Base-by-base conservation (phyloP, 1,284 basidiomycete genomes). In the Fomitopsis betulina region DNA sequence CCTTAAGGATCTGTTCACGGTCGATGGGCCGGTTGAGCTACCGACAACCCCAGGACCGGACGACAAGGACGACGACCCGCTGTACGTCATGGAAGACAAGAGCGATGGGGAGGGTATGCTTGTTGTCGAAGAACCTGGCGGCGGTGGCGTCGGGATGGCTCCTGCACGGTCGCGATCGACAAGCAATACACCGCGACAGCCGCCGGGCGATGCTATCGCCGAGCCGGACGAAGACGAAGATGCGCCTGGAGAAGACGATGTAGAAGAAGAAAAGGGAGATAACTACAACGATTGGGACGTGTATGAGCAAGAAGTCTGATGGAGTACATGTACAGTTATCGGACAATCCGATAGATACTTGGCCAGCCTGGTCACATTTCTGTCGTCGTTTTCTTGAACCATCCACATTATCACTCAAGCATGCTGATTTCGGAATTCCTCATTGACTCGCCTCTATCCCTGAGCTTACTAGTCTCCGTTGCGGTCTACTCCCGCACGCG, bases 1-100 rank as follows among this genome's bases (percentile, higher is more conserved):
- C 0, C 81, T 94, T 55, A 87, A 89, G 64, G 82, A 84, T 58
- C 79, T 94, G 6, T 93, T 94, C 70, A 79, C 84, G 30, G 81
- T 83, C 43, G 77, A 73, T 49, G 75, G 71, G 19, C 70, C 73
- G 25, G 65, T 72, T 13, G 63, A 62, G 62, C 60, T 64, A 54
- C 60, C 64, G 12, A 70, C 71, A 21, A 63, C 73, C 38, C 58
- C 68, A 32, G 66, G 58, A 8, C 63, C 62, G 64, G 75, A 77
- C 32, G 73, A 74, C 54, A 75, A 76, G 61, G 71, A 74, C 43
- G 68, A 69, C 54, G 64, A 58, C 10, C 62, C 58, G 5, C 51
- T 72, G 65, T 73, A 75, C 47, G 75, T 73, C 19, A 70, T 78
- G 51, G 82, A 84, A 23, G 80, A 84, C 53, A 83, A 86, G 63